Evolutionary conservation across 257 asterid genomes (phyloP), one percentile per base, ranked within the genome.

Genomic region (Plantago major): DNA sequence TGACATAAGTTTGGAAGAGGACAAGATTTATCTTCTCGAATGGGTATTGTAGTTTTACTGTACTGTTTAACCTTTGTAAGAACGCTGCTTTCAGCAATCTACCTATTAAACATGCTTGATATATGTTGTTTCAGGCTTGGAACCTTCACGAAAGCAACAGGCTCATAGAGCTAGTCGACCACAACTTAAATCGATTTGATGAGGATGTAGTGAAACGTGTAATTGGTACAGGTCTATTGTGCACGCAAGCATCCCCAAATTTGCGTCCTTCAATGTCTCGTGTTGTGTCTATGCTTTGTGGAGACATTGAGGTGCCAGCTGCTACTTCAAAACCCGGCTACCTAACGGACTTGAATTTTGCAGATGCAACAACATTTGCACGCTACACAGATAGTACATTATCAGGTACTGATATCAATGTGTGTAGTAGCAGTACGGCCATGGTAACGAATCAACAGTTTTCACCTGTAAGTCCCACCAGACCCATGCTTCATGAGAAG

Each of bases 261-360:
- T 10, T 65, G 42, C 76, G 89, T 5, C 93, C 89, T 4, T 67
- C 77, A 13, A 84, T 79, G 93, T 79, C 93, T 22, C 88, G 89
- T 43, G 89, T 66, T 8, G 83, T 84, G 66, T 82, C 82, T 0
- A 84, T 84, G 93, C 93, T 84, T 64, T 64, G 84, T 1, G 93
- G 93, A 13, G 89, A 84, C 60, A 55, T 74, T 0, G 89, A 77
- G 75, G 83, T 82, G 52, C 33, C 83, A 3, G 5, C 77, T 1
- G 84, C 75, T 4, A 55, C 83, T 40, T 52, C 83, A 12, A 75
- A 66, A 48, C 88, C 91, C 0, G 77, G 88, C 4, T 83, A 83
- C 71, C 67, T 81, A 14, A 81, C 82, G 0, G 95, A 79, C 58
- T 79, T 83, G 89, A 72, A 68, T 28, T 81, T 81, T 15, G 62